A percentile compares a stretch with the other conserved stretches of the same genome.
Evolutionary conservation across 2,329 filamentous ascomycete genomes (phyloP).

Genomic region (Colletotrichum siamense): DNA sequence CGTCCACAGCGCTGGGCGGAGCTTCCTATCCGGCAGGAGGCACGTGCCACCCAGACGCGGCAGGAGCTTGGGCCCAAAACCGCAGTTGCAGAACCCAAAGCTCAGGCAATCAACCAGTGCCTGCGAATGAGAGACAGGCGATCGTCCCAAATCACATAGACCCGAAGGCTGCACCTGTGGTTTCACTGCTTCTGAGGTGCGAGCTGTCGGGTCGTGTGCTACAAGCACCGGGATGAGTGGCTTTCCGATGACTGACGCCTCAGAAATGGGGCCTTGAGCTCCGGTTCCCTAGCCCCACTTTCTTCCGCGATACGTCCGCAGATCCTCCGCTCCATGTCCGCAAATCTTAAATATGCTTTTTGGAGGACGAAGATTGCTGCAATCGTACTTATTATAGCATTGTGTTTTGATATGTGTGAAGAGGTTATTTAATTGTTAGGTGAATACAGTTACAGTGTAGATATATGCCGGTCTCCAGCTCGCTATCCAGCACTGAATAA

Average conservation of each 20-base stretch:
- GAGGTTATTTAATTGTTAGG: no score
- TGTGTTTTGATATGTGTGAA: background rate
- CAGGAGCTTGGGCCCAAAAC: background rate
- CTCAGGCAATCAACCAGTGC: background rate
- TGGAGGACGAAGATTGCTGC: background rate
- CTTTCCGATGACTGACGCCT: background rate
- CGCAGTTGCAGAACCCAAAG: background rate
- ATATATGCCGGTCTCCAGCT: background rate
- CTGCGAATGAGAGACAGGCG: background rate
- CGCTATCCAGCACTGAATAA: rapidly evolving
- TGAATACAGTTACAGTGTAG: background rate
- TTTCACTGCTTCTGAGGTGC: background rate
- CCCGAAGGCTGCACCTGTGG: background rate
- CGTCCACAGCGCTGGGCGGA: background rate
- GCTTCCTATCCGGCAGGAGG: background rate
- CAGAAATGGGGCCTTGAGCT: background rate
- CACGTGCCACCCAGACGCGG: background rate
- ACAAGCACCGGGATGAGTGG: background rate
- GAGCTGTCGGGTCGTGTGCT: background rate
- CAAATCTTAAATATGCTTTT: background rate
- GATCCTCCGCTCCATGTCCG: background rate
- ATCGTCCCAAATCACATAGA: background rate
- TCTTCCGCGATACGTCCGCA: background rate
- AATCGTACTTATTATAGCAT: background rate
- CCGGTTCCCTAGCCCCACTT: background rate